Evolutionary conservation across 306 rosid genomes (phyloP), one percentile per base, ranked within the genome.

Genomic region (Inga leiocalycina): DNA sequence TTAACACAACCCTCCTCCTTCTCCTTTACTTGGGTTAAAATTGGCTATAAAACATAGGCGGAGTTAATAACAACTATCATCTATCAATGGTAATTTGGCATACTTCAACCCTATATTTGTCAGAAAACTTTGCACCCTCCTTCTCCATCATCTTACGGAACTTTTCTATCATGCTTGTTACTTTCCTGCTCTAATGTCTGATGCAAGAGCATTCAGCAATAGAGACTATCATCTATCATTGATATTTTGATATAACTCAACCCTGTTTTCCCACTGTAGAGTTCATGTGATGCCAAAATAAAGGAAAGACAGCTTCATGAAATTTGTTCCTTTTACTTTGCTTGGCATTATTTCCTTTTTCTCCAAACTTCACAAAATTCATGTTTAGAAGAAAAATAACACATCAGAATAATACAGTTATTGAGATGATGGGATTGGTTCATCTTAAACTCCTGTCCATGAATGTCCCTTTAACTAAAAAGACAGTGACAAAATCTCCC

Each of bases 381-480:
- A 74, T 37, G 24, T 10, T 20, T 19, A 54, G 24, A 54, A 54
- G 66, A 22, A 8, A 79, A 39, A 15, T 41, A 51, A 51, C 57
- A 51, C 57, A 51, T 51, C 17, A 51, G n/a, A 48, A 73, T 73
- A 17, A 32, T 48, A 71, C 57, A 71, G 12, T 17, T 73, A 62
- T 51, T 71, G 19, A 37, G 37, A 73, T 71, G 19, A 73, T 76
- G 13, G 64, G 54, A 73, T 13, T 78, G 37, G n/a, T 44, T 78
- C 62, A 82, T 72, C n/a, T 49, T 37, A 35, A 57, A 82, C 64
- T 14, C 46, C 32, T 9, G 22, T 13, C 24, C 69, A 79, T 4
- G 74, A 41, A 34, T 49, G 6, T 56, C 41, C 69, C 8, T 17
- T 54, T 70, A 81, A 73, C 77, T 20, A 24, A 41, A 4, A 57